Base-by-base conservation (phyloP, 352 stramenopile genomes). In the Pythium utonaiense region DNA sequence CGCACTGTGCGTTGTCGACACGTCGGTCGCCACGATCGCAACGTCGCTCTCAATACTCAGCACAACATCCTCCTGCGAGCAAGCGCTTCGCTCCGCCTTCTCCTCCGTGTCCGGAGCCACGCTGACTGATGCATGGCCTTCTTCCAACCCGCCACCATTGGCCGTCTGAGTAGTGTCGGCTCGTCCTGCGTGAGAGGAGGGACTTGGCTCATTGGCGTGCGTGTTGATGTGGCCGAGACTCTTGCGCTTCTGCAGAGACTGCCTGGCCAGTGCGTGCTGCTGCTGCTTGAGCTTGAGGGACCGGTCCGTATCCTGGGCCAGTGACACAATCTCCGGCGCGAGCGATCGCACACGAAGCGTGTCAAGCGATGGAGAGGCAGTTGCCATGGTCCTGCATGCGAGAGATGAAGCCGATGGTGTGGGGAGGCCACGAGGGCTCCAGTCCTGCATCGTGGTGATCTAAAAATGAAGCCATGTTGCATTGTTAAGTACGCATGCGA, bases 331-430 rank as follows among this genome's bases (percentile, higher is more conserved):
- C 50, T 54, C 50, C 3, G 59, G 59, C 12, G 59, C 51, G 3
- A 66, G 47, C 22, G 59, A 50, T 22, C 59, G 50, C 42, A 66
- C 59, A 22, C 51, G 59, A 16, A 66, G 51, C 50, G 59, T 28
- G 9, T 66, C 59, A 14, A 66, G 59, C 22, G 31, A 25, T 25
- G 49, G 49, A 21, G 48, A 19, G 41, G 16, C 41, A n/a, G 25
- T 51, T 8, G 49, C 36, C 49, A 42, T 42, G 27, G 49, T 14
- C 2, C 36, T 21, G 3, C 47, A 36, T 36, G n/a, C 17, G 12
- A 22, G 17, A 53, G 38, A 33, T 33, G 28, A 33, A 33, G 28
- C 28, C 9, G 28, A 9, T 5, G 9, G 28, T 33, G 5, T 33
- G 28, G 5, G 24, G 22, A 25, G 38, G 27, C 21, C 5, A 36